These are phyloP conservation scores for Colletotrichum karsti DNA, from an alignment of 2,329 filamentous ascomycete genomes.

Conservation along the genomic window DNA sequence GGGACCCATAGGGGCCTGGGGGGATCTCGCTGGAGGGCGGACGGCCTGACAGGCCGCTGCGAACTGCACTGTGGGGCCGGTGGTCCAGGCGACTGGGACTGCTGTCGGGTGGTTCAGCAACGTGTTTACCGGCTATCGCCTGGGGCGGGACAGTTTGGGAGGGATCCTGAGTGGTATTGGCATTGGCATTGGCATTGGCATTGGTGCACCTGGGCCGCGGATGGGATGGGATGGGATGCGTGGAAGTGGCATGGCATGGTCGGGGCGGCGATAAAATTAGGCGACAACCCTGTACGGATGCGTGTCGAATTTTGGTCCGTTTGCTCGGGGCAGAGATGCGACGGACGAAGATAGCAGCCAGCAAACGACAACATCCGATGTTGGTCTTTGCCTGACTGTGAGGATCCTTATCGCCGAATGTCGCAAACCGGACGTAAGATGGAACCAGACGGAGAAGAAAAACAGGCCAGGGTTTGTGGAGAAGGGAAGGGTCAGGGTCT, in stretches of 20 bases:
- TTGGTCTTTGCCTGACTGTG: not conserved
- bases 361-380: not conserved
- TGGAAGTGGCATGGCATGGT: not conserved
- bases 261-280: constrained; percentile 7
- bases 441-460: constrained; percentile 8
- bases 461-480: constrained; percentile 7
- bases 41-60: constrained; percentile 9
- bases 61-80: constrained; percentile 6
- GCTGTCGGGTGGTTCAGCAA: not conserved
- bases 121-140: not conserved
- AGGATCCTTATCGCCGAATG: not conserved
- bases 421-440: not conserved
- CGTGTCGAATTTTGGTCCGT: not conserved
- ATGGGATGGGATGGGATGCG: not conserved
- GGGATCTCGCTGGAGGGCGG: not conserved
- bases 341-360: not conserved
- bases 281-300: constrained; percentile 5
- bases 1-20: constrained; percentile 1
- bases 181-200: not conserved
- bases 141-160: not conserved
- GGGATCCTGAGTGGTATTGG: not conserved
- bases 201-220: not conserved
- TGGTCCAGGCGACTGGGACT: constrained; percentile 21
- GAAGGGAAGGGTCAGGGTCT: not conserved
- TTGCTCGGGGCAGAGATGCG: not conserved